Evolutionary conservation across 805 yeast species (phyloP), one percentile per base, ranked within the genome.

Genomic region (Teunomyces cretensis): DNA sequence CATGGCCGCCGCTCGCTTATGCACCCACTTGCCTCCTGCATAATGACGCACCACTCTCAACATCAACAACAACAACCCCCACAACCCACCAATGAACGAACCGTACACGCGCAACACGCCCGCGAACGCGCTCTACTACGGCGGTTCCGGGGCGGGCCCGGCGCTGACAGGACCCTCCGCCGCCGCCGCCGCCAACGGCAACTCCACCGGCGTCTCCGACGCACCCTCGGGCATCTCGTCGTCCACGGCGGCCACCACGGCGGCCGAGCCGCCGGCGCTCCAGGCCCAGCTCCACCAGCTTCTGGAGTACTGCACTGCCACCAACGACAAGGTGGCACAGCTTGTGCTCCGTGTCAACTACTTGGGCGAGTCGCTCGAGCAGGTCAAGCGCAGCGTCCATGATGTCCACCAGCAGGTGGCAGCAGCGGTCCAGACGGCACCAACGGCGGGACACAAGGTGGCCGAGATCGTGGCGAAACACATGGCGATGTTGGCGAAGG

Each of bases 251-350:
- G 22, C 15, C 40, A 26, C 19, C 28, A n/a, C 40, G 9, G 13
- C 39, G 9, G 24, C 19, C 12, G 42, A 28, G 16, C 30, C 9
- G 28, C 28, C 28, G 9, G 16, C 28, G 13, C 41, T 22, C 31
- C 28, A 27, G 27, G 14, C 53, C 32, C 53, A 54, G 46, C 26
- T 58, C 6, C 44, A 44, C 28, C 56, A 49, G 32, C 42, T 60
- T 24, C 50, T 43, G 43, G 43, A 44, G 16, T 52, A 57, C 48
- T 59, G 55, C 41, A 43, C 31, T 19, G 50, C 46, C 22, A 55
- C 50, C 24, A 55, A 53, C 42, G 55, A 58, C 38, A 58, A 56
- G 33, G 44, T 61, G 26, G 58, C 59, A 30, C 51, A 55, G 31
- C 30, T 62, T n/a, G 54, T 49, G 35, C 47, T 53, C 33, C 46